Conservation (phyloP, 495 filamentous ascomycete genomes). For the Schizothecium vesticola region DNA sequence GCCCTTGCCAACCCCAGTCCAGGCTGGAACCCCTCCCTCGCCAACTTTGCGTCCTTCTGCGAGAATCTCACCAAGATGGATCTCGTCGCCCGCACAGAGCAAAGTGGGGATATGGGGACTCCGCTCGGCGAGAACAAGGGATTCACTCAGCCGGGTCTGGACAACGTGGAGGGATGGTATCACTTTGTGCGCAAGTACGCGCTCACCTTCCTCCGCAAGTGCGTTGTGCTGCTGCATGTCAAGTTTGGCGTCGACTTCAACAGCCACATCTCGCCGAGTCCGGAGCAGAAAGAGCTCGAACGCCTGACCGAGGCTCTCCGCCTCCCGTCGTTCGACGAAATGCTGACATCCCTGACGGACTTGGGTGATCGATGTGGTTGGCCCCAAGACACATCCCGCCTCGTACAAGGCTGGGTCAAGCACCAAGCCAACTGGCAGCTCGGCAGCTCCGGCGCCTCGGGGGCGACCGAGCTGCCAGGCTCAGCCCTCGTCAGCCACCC, state of each 20-base stretch:
- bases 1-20: slow-evolving; percentile 27
- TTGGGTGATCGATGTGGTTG: slow-evolving; percentile 37
- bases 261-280: slow-evolving; percentile 57
- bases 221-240: slow-evolving; percentile 74
- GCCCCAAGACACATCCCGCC: slow-evolving; percentile 28
- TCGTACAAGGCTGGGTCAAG: slow-evolving; percentile 74
- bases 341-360: slow-evolving; percentile 53
- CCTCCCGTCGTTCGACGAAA: slow-evolving; percentile 73
- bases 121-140: slow-evolving; percentile 29
- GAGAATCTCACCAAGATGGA: slow-evolving; percentile 29
- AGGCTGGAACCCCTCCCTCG: slow-evolving; percentile 32
- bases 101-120: slow-evolving; percentile 1
- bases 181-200: slow-evolving; percentile 68
- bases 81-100: slow-evolving; percentile 20
- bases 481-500: slow-evolving; percentile 66
- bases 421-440: slow-evolving; percentile 46
- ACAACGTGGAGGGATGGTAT: slow-evolving; percentile 39
- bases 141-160: slow-evolving; percentile 39
- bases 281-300: slow-evolving; percentile 71
- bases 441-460: neutral
- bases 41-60: slow-evolving; percentile 43
- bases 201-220: slow-evolving; percentile 84
- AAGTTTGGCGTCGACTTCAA: slow-evolving; percentile 86
- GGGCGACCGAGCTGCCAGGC: slow-evolving; percentile 16
- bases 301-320: slow-evolving; percentile 69